Evolutionary conservation across 2,329 filamentous ascomycete genomes (phyloP).

Genomic region (Colletotrichum somersetense): DNA sequence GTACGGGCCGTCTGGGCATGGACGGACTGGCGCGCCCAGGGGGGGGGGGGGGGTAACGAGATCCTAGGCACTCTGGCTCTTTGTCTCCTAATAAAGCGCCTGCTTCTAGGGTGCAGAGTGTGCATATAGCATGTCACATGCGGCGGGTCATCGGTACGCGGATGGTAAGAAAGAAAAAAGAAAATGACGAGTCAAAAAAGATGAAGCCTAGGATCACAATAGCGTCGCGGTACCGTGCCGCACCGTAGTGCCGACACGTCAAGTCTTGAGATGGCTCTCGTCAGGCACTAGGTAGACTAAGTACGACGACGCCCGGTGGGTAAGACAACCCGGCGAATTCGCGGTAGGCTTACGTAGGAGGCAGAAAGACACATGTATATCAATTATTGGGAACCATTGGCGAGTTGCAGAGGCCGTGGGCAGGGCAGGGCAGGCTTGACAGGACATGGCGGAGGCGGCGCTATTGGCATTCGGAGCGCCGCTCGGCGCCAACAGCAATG

Average conservation of each 20-base stretch:
- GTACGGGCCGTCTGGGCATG: constrained; percentile 1
- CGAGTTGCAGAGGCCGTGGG: constrained; percentile 6
- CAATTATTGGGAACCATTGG: neutral
- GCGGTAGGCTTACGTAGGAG: neutral
- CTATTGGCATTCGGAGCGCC: constrained; percentile 11
- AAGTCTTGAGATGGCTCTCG: neutral
- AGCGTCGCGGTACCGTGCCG: neutral
- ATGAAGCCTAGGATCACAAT: neutral
- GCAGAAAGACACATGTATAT: neutral
- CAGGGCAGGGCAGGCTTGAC: neutral
- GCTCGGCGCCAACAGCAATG: constrained; percentile 5
- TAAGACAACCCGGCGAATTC: neutral
- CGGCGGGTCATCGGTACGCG: neutral
- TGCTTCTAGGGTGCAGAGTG: neutral
- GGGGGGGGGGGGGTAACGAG: constrained; percentile 1
- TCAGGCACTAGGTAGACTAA: neutral
- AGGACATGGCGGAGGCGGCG: neutral
- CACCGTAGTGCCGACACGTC: constrained; percentile 1
- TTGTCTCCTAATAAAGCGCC: neutral
- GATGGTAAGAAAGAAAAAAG: neutral
- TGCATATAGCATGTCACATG: neutral
- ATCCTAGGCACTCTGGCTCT: neutral
- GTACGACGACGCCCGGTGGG: neutral
- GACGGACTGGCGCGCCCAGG: constrained; percentile 10
- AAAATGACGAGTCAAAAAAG: neutral